Evolutionary conservation across 2,329 filamentous ascomycete genomes (phyloP).

Genomic region (Paecilomyces sp.): DNA sequence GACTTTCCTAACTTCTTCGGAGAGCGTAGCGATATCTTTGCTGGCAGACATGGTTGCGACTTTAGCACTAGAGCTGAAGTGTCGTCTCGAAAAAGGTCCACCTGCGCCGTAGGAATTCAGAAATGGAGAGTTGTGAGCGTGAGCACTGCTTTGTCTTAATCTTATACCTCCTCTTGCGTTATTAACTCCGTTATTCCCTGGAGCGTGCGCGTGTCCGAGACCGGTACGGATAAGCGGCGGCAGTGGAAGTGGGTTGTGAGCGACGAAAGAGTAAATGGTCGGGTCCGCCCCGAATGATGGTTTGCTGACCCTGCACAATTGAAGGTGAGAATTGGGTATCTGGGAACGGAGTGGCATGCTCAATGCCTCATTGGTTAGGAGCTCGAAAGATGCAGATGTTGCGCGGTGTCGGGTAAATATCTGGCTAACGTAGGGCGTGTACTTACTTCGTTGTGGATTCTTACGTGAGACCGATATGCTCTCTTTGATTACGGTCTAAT

Average conservation of each 20-base stretch:
- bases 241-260: neutral
- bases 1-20: slow-evolving; percentile 13
- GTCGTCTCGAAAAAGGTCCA: slow-evolving; percentile 16
- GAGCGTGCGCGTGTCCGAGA: neutral
- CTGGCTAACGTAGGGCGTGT: neutral
- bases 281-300: neutral
- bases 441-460: neutral
- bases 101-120: neutral
- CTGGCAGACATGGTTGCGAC: neutral
- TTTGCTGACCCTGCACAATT: neutral
- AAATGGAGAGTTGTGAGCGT: neutral
- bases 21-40: slow-evolving; percentile 24
- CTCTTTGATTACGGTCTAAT: too few relatives aligned
- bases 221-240: neutral
- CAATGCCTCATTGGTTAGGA: neutral
- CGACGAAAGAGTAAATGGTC: neutral
- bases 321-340: neutral
- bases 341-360: neutral
- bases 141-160: neutral
- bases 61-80: neutral
- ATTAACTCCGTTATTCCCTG: neutral
- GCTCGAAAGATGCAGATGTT: neutral
- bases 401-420: neutral
- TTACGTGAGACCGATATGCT: neutral
- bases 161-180: neutral